Percentiles rank a stretch among this genome's conserved stretches.
These are phyloP conservation scores for Murraya paniculata DNA, from an alignment of 345 rosid species.

Conservation along the genomic window DNA sequence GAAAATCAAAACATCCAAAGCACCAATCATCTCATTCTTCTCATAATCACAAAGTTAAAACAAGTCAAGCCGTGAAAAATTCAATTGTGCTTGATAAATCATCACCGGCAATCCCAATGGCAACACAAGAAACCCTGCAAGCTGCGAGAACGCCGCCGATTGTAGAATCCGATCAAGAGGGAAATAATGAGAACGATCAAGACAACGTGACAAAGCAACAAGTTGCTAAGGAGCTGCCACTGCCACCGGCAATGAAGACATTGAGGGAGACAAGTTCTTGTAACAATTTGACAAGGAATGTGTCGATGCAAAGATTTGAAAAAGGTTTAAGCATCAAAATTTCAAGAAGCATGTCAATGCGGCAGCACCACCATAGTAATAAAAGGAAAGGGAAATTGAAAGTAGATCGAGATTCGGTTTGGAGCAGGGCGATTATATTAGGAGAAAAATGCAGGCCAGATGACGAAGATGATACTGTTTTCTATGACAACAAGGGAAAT, in stretches of 20 bases:
- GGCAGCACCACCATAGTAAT: background rate
- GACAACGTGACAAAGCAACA: background rate
- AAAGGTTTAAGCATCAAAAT: conserved; percentile 32
- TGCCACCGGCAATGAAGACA: conserved; percentile 43
- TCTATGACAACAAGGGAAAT: conserved; percentile 42
- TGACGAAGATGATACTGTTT: conserved; percentile 32
- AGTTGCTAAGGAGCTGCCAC: conserved; percentile 26
- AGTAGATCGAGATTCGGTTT: conserved; percentile 48
- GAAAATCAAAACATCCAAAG: conserved; percentile 8
- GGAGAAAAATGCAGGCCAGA: conserved; percentile 64
- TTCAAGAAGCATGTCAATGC: conserved; percentile 35
- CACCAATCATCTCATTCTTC: background rate
- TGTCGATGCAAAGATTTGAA: conserved; percentile 15
- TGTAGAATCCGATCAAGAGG: background rate
- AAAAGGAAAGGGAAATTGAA: conserved; percentile 33
- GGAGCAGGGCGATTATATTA: conserved; percentile 63
- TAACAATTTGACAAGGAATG: conserved; percentile 19
- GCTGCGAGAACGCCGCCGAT: background rate
- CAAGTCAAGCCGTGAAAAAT: background rate
- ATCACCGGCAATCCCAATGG: background rate
- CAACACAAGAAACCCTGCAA: background rate
- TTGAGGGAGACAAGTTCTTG: conserved; percentile 28
- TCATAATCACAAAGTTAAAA: background rate
- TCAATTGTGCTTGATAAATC: background rate
- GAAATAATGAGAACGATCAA: background rate